phyloP scores from a whole-genome alignment of 257 asterid genomes.

The Nicotiana benthamiana region DNA sequence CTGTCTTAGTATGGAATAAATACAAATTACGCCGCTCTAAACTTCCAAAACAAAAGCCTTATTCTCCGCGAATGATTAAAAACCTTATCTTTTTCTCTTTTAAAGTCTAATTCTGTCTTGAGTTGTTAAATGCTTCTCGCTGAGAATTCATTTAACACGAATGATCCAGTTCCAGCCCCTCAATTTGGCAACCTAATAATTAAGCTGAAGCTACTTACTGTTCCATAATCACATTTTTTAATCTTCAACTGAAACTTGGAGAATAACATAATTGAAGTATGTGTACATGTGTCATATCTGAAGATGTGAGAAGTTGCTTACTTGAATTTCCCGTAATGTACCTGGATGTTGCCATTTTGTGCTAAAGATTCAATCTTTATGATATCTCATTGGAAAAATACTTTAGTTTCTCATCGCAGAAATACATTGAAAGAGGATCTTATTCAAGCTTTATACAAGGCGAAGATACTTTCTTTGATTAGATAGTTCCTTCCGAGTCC shows the following conservation, averaged over 20 bases:
- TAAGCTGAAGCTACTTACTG: constrained; percentile 14
- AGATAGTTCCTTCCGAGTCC: constrained; percentile 14
- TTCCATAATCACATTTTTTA: constrained; percentile 13
- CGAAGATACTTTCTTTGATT: constrained; percentile 1
- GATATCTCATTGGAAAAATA: constrained; percentile 30
- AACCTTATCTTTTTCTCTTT: neutral
- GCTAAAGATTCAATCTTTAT: neutral
- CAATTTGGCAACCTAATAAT: constrained; percentile 21
- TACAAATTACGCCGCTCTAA: neutral
- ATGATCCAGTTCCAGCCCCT: neutral
- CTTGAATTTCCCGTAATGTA: neutral
- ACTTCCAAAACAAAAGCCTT: neutral
- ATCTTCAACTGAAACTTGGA: constrained; percentile 17
- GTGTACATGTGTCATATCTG: neutral
- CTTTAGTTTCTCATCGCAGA: constrained; percentile 30
- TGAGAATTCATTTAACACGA: neutral
- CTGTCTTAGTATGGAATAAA: neutral
- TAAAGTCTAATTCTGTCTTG: constrained; percentile 2
- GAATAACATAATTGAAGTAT: neutral
- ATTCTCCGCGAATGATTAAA: neutral
- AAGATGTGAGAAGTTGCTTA: neutral
- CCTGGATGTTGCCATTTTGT: neutral
- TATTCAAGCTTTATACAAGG: constrained; percentile 18
- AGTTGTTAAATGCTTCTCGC: constrained; percentile 34
- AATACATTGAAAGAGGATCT: constrained; percentile 21